Conservation (phyloP, 495 filamentous ascomycete species). For the Penicillium goetzii region DNA sequence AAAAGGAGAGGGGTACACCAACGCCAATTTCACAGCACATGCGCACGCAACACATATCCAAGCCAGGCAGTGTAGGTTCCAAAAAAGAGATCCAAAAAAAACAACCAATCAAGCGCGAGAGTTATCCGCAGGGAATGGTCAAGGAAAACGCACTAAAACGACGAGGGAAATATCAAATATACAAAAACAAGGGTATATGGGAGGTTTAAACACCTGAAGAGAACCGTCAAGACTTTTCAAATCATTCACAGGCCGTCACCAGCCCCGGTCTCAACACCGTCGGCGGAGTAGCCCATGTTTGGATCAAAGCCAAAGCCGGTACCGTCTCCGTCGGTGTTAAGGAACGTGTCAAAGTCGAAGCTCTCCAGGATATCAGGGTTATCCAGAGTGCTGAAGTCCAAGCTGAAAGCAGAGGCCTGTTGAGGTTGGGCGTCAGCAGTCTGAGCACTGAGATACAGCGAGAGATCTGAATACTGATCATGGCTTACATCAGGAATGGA, state of each 20-base stretch:
- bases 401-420: constrained; percentile 46
- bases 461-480: constrained; percentile 28
- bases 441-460: neutral
- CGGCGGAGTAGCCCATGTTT: constrained; percentile 45
- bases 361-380: constrained; percentile 77
- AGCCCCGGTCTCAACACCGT: constrained; percentile 57
- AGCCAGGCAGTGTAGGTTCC: constrained; percentile 24
- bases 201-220: constrained; percentile 44
- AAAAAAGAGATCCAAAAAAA: constrained; percentile 24
- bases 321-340: constrained; percentile 63
- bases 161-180: constrained; percentile 42
- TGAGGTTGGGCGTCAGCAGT: constrained; percentile 10
- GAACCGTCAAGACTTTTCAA: constrained; percentile 40
- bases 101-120: constrained; percentile 23
- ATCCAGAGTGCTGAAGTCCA: constrained; percentile 66
- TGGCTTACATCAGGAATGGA: constrained; percentile 47
- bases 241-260: constrained; percentile 49
- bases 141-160: constrained; percentile 26
- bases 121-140: neutral
- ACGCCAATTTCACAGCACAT: constrained; percentile 47
- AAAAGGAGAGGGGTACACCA: constrained; percentile 35
- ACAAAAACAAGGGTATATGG: constrained; percentile 55
- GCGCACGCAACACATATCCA: constrained; percentile 39
- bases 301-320: constrained; percentile 58
- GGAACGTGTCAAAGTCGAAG: constrained; percentile 96